Evolutionary conservation across 306 rosid species (phyloP).

Genomic region (Oxytropis ochrocephala): DNA sequence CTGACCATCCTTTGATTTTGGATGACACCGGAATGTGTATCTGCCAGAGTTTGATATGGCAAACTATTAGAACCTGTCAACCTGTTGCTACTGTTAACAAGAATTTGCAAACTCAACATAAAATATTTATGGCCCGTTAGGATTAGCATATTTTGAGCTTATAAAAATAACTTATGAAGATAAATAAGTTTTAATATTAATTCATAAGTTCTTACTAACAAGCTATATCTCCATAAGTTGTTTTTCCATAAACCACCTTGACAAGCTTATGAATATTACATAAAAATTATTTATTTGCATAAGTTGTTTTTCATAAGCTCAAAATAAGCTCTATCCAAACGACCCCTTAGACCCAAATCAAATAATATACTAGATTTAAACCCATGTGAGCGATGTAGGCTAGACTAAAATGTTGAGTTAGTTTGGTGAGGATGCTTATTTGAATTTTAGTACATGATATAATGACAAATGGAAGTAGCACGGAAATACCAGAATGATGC

Average conservation of each 20-base stretch:
- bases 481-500: not conserved
- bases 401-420: not conserved
- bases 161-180: too few relatives aligned
- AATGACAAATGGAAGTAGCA: not conserved
- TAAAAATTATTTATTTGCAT: too few relatives aligned
- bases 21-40: constrained; percentile 77
- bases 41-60: constrained; percentile 34
- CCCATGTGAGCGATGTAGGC: not conserved
- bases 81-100: not conserved
- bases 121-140: not conserved
- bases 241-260: too few relatives aligned
- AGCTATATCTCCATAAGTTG: too few relatives aligned
- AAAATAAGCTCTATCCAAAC: too few relatives aligned
- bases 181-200: too few relatives aligned
- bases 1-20: constrained; percentile 57
- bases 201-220: too few relatives aligned
- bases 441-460: not conserved
- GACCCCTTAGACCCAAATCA: not conserved
- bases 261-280: too few relatives aligned
- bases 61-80: constrained; percentile 25
- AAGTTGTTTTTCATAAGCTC: too few relatives aligned
- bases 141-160: too few relatives aligned
- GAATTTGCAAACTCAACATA: not conserved
- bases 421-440: too few relatives aligned
- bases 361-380: not conserved